A percentile compares a stretch with the other conserved stretches of the same genome.
Evolutionary conservation across 2,329 filamentous ascomycete genomes (phyloP).

Genomic region (Metarhizium brunneum): DNA sequence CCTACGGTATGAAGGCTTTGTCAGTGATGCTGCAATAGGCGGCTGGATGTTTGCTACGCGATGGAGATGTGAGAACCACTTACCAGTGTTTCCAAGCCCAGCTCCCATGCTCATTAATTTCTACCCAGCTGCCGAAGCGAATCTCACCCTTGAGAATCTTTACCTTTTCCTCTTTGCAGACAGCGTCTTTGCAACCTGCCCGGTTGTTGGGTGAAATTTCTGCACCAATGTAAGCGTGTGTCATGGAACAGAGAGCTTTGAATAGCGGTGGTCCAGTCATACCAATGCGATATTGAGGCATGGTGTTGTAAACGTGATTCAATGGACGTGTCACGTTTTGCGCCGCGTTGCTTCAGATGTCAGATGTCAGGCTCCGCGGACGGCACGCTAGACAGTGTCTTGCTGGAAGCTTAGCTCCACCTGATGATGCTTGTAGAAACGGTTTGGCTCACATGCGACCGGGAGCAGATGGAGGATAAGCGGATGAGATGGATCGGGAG

Average conservation of each 20-base stretch:
- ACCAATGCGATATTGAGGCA: conserved; percentile 41
- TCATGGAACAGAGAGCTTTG: background rate
- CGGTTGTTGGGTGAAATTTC: conserved; percentile 64
- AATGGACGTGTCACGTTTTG: background rate
- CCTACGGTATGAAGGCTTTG: conserved; percentile 39
- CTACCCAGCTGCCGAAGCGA: conserved; percentile 66
- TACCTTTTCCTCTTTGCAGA: conserved; percentile 59
- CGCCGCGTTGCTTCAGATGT: background rate
- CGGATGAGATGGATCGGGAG: conserved; percentile 9
- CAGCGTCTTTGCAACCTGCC: conserved; percentile 61
- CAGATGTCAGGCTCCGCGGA: too few relatives aligned
- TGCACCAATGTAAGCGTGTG: conserved; percentile 26
- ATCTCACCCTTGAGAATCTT: conserved; percentile 77
- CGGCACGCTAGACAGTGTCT: background rate
- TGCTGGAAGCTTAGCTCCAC: background rate
- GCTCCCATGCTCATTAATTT: conserved; percentile 48
- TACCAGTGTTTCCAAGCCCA: conserved; percentile 88
- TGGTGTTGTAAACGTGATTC: conserved; percentile 16
- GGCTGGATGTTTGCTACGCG: background rate
- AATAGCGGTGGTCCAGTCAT: conserved; percentile 12
- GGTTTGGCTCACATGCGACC: background rate
- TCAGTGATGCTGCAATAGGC: background rate
- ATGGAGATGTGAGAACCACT: background rate
- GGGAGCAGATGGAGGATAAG: conserved; percentile 3
- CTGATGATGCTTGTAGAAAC: background rate